phyloP scores from a whole-genome alignment of 768 basidiomycete genomes.

The Podaxis pistillaris region DNA sequence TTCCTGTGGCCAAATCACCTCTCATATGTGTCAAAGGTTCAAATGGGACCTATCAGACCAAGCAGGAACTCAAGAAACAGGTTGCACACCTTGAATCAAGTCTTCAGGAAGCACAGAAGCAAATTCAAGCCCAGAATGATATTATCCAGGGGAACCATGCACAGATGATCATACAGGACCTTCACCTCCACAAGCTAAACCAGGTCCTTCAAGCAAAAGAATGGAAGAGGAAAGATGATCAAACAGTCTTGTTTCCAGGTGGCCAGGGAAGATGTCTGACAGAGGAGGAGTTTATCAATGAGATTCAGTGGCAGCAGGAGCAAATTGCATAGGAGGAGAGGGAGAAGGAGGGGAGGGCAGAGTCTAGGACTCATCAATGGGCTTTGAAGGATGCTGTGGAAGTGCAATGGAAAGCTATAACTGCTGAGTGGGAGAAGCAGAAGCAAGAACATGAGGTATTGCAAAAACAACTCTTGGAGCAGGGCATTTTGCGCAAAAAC shows the following conservation, averaged over 20 bases:
- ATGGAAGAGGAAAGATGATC: slow-evolving; percentile 4
- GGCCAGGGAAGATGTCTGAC: neutral
- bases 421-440: neutral
- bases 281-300: neutral
- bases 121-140: neutral
- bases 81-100: neutral
- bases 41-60: too few relatives aligned
- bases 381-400: neutral
- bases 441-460: neutral
- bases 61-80: neutral
- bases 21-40: too few relatives aligned
- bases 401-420: neutral
- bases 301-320: neutral
- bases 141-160: slow-evolving; percentile 9
- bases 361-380: neutral
- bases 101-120: neutral
- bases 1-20: too few relatives aligned
- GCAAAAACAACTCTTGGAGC: neutral
- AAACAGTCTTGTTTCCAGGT: slow-evolving; percentile 1
- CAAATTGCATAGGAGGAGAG: neutral
- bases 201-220: neutral
- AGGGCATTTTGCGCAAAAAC: neutral
- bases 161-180: slow-evolving; percentile 8
- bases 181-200: neutral
- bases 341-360: neutral